These are phyloP conservation scores for Asparagopsis taxiformis DNA, from an alignment of 31 red algal species.

Conservation along the genomic window DNA sequence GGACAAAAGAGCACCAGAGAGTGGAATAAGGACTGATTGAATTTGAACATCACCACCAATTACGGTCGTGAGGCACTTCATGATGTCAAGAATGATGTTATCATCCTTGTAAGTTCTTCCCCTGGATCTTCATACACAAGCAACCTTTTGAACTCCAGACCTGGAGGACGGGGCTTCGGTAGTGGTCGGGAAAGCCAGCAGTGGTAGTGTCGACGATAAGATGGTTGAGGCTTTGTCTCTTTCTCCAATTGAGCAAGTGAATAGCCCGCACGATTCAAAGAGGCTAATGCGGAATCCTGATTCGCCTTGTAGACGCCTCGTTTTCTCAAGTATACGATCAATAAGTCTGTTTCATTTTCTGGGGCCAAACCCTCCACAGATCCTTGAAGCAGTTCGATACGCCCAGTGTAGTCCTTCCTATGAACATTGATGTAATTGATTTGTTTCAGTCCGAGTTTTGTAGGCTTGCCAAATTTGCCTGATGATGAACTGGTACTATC, in stretches of 20 bases:
- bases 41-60: slow-evolving; percentile 74
- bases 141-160: slow-evolving; percentile 69
- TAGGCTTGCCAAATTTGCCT: slow-evolving; percentile 21
- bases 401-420: slow-evolving; percentile 55
- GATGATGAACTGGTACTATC: slow-evolving; percentile 8
- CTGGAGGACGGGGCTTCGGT: slow-evolving; percentile 58
- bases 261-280: slow-evolving; percentile 46
- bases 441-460: slow-evolving; percentile 43
- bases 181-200: slow-evolving; percentile 63
- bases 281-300: slow-evolving; percentile 59
- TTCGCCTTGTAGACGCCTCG: slow-evolving; percentile 57
- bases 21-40: slow-evolving; percentile 40
- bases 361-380: slow-evolving; percentile 45
- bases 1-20: slow-evolving; percentile 51
- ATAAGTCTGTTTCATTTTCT: slow-evolving; percentile 55
- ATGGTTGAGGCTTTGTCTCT: slow-evolving; percentile 76
- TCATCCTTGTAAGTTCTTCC: slow-evolving; percentile 65
- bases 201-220: slow-evolving; percentile 70
- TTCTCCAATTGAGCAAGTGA: slow-evolving; percentile 56
- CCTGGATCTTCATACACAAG: slow-evolving; percentile 75
- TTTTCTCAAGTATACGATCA: slow-evolving; percentile 58
- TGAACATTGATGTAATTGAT: slow-evolving; percentile 71
- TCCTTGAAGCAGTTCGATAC: slow-evolving; percentile 62
- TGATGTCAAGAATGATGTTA: slow-evolving; percentile 73
- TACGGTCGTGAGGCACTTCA: slow-evolving; percentile 73